Evolutionary conservation across 1,139 yeast genomes (phyloP).

Genomic region (Saccharomyces hybrid): DNA sequence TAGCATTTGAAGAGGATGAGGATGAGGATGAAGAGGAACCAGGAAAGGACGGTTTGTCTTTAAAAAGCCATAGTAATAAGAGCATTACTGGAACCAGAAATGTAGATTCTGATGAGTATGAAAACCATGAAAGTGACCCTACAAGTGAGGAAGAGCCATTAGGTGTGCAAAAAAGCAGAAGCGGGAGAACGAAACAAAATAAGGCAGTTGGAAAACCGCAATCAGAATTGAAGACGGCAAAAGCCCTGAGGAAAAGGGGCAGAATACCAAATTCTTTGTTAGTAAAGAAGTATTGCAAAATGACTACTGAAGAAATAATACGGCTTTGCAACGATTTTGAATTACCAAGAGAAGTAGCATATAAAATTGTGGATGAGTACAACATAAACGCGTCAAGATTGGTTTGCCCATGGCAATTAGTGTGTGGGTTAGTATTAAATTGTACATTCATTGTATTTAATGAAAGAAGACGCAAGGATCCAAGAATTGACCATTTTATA

Average conservation of each 20-base stretch:
- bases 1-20: slow-evolving; percentile 30
- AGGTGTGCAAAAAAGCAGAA: not conserved
- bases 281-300: slow-evolving; percentile 21
- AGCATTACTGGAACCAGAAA: not conserved
- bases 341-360: slow-evolving; percentile 48
- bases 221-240: not conserved
- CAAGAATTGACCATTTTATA: slow-evolving; percentile 44
- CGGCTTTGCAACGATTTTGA: slow-evolving; percentile 56
- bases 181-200: not conserved
- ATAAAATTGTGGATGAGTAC: slow-evolving; percentile 44
- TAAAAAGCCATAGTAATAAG: not conserved
- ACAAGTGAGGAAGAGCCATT: slow-evolving; percentile 3
- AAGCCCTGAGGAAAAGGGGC: slow-evolving; percentile 4
- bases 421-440: slow-evolving; percentile 57
- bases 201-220: not conserved
- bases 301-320: slow-evolving; percentile 45
- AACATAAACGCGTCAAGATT: slow-evolving; percentile 45
- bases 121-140: not conserved
- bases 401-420: slow-evolving; percentile 58
- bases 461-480: slow-evolving; percentile 36
- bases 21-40: slow-evolving; percentile 15
- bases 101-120: not conserved
- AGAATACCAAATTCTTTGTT: slow-evolving; percentile 11
- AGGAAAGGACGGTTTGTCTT: slow-evolving; percentile 2
- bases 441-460: slow-evolving; percentile 51